phyloP scores from a whole-genome alignment of 805 yeast genomes.

The Torulaspora quercuum region DNA sequence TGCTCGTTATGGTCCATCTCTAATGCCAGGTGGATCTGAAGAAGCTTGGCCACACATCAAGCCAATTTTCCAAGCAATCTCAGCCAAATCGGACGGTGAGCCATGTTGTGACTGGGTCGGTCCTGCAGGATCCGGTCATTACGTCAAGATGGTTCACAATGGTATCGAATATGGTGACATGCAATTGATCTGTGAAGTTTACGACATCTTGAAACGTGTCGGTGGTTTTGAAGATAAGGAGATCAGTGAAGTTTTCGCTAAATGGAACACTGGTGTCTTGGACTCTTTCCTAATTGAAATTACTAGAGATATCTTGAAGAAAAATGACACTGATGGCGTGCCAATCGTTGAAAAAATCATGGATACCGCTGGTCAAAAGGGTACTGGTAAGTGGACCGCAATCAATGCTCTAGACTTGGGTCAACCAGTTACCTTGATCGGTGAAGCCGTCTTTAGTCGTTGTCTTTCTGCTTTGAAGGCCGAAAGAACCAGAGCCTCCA shows the following conservation, averaged over 20 bases:
- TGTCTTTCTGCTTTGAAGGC: constrained; percentile 88
- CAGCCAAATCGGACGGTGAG: constrained; percentile 97
- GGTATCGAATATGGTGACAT: constrained; percentile 99
- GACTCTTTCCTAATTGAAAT: constrained; percentile 97
- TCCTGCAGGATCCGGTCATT: constrained; percentile 98
- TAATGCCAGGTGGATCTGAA: constrained; percentile 98
- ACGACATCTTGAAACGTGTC: constrained; percentile 90
- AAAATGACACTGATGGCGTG: constrained; percentile 82
- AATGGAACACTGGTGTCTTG: constrained; percentile 96
- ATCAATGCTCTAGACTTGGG: constrained; percentile 96
- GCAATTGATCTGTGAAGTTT: constrained; percentile 98
- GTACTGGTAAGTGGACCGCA: constrained; percentile 99
- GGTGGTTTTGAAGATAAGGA: constrained; percentile 88
- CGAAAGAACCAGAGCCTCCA: constrained; percentile 87
- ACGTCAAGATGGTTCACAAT: constrained; percentile 99
- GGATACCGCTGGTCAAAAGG: constrained; percentile 98
- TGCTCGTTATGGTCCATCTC: constrained; percentile 98
- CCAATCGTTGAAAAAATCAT: constrained; percentile 95
- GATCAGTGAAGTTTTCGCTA: constrained; percentile 85
- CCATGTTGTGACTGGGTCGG: constrained; percentile 99
- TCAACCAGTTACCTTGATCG: constrained; percentile 96
- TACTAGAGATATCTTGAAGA: constrained; percentile 90
- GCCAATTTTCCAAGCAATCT: constrained; percentile 90
- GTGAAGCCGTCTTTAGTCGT: constrained; percentile 98
- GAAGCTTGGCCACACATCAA: constrained; percentile 99